Conservation (phyloP, 164 flowering plant genomes). For the Magnolia kwangsiensis region DNA sequence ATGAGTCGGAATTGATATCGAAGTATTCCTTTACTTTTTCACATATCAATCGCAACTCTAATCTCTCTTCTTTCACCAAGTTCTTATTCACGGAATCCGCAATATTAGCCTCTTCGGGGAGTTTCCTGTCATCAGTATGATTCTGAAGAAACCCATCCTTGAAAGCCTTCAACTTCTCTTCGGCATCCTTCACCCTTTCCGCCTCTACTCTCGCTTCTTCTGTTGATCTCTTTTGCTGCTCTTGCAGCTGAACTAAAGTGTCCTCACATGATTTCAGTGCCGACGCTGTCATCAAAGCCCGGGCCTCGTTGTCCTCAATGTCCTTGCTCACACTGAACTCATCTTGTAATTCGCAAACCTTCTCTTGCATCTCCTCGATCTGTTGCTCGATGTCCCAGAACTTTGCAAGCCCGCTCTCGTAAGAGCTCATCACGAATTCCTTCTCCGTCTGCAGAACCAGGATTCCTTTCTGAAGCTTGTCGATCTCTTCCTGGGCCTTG, state of each 20-base stretch:
- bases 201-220: slow-evolving; percentile 49
- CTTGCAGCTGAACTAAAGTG: slow-evolving; percentile 45
- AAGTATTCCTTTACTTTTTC: slow-evolving; percentile 32
- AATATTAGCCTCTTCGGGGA: not conserved
- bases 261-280: slow-evolving; percentile 69
- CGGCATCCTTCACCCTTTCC: slow-evolving; percentile 37
- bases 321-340: slow-evolving; percentile 49
- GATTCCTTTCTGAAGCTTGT: slow-evolving; percentile 64
- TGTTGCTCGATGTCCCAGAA: slow-evolving; percentile 62
- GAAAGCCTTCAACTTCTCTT: slow-evolving; percentile 39
- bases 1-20: slow-evolving; percentile 24
- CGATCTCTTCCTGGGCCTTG: slow-evolving; percentile 36
- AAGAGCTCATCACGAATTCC: slow-evolving; percentile 68
- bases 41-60: slow-evolving; percentile 18
- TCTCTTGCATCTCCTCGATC: slow-evolving; percentile 55
- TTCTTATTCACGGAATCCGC: not conserved
- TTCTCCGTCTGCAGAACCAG: slow-evolving; percentile 70
- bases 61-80: slow-evolving; percentile 20
- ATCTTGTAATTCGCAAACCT: slow-evolving; percentile 57
- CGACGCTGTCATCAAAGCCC: slow-evolving; percentile 56
- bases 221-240: slow-evolving; percentile 40
- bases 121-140: slow-evolving; percentile 2
- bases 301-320: slow-evolving; percentile 74
- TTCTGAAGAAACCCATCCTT: slow-evolving; percentile 21
- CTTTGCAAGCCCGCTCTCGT: slow-evolving; percentile 47